A percentile compares a stretch with the other conserved stretches of the same genome.
These are phyloP conservation scores for Themeda triandra DNA, from an alignment of 176 grass and related monocot species.

Conservation along the genomic window DNA sequence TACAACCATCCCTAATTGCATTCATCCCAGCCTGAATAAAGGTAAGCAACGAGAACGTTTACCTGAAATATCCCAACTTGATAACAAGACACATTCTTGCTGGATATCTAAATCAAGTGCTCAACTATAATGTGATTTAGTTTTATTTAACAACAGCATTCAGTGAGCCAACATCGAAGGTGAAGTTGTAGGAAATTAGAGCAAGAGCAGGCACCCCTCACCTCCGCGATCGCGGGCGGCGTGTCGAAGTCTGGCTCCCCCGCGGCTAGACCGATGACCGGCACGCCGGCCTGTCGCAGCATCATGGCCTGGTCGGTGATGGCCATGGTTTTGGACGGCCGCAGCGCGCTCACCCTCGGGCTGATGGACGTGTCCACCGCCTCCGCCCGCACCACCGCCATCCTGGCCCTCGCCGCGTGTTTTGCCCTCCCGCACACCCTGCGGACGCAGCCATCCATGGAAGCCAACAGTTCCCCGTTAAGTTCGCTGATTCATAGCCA, in stretches of 20 bases:
- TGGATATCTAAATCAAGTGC: neutral
- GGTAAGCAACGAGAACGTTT: neutral
- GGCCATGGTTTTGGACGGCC: conserved; percentile 85
- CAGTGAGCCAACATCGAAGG: neutral
- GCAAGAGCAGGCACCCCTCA: neutral
- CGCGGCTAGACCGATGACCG: conserved; percentile 63
- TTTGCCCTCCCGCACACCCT: conserved; percentile 26
- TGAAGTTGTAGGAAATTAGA: neutral
- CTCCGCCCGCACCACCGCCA: conserved; percentile 30
- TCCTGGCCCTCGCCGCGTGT: conserved; percentile 6
- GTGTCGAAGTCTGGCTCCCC: conserved; percentile 74
- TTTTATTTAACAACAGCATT: neutral
- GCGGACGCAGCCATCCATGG: neutral
- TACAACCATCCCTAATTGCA: conserved; percentile 64
- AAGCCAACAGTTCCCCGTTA: neutral
- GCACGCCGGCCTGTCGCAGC: conserved; percentile 69
- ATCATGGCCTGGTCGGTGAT: conserved; percentile 81
- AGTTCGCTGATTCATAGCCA: neutral
- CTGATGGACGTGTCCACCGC: conserved; percentile 62
- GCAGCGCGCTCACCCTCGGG: conserved; percentile 68
- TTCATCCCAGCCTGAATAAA: conserved; percentile 65
- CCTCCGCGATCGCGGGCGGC: conserved; percentile 52
- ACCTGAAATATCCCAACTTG: neutral
- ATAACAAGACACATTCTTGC: neutral
- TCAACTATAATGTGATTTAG: neutral